phyloP scores from a whole-genome alignment of 805 yeast species.

The Wickerhamiella dianesei region DNA sequence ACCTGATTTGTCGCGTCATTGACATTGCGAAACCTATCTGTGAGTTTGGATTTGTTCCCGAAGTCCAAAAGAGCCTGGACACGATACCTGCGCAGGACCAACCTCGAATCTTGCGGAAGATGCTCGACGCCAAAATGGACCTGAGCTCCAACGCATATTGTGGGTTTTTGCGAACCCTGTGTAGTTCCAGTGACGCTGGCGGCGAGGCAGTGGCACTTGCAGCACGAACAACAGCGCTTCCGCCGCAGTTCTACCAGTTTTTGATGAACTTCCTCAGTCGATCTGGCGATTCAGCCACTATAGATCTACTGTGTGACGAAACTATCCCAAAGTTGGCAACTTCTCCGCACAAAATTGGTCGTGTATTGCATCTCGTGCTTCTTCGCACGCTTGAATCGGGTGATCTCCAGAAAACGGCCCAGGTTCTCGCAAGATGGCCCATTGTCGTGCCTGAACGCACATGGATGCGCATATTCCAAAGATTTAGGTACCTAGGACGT shows the following conservation, averaged over 20 bases:
- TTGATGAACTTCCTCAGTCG: background rate
- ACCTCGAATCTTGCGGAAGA: background rate
- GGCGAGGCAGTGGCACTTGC: background rate
- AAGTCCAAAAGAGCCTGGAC: background rate
- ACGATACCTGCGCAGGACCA: background rate
- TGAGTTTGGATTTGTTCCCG: background rate
- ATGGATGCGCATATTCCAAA: constrained; percentile 18
- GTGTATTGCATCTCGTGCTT: constrained; percentile 16
- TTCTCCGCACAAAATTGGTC: background rate
- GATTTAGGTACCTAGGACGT: constrained; percentile 19
- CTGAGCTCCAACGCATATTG: background rate
- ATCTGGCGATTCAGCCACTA: background rate
- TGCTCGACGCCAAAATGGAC: background rate
- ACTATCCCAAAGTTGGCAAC: background rate
- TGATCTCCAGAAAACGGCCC: constrained; percentile 18
- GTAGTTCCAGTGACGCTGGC: constrained; percentile 1
- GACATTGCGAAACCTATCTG: background rate
- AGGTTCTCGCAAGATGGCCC: constrained; percentile 15
- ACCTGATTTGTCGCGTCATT: background rate
- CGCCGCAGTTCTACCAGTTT: background rate
- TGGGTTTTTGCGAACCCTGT: background rate
- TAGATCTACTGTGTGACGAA: background rate
- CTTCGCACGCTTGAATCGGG: constrained; percentile 19
- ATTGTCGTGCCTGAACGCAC: constrained; percentile 14
- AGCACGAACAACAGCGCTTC: background rate